These are phyloP conservation scores for Zymoseptoria pseudotritici DNA, from an alignment of 2,329 filamentous ascomycete species.

Conservation along the genomic window DNA sequence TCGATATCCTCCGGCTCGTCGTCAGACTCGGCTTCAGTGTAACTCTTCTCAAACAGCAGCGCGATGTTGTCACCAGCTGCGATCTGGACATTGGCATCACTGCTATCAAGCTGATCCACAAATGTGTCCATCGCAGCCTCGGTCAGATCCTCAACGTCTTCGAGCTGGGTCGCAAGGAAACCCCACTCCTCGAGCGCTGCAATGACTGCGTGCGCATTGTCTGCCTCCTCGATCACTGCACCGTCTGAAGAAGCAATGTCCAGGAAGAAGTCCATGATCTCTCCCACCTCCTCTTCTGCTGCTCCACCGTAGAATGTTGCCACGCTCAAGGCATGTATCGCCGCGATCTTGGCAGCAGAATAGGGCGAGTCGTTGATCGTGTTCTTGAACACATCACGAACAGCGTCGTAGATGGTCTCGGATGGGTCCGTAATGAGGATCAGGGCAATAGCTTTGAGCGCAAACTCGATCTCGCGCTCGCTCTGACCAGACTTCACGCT, in stretches of 20 bases:
- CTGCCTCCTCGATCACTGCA: conserved; percentile 60
- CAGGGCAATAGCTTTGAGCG: conserved; percentile 63
- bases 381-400: conserved; percentile 52
- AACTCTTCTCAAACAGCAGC: conserved; percentile 69
- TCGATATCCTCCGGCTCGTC: conserved; percentile 38
- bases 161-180: conserved; percentile 68
- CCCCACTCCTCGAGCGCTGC: conserved; percentile 74
- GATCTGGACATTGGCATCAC: conserved; percentile 64
- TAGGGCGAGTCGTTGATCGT: conserved; percentile 61
- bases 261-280: conserved; percentile 66
- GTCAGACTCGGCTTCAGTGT: conserved; percentile 51
- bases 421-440: conserved; percentile 61
- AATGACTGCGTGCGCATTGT: conserved; percentile 62
- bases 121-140: conserved; percentile 71
- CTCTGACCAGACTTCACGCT: conserved; percentile 63
- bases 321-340: conserved; percentile 67
- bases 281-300: conserved; percentile 56
- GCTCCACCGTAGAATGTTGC: conserved; percentile 70
- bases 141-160: conserved; percentile 64
- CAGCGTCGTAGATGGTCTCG: conserved; percentile 58
- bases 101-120: conserved; percentile 75
- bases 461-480: conserved; percentile 60
- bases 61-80: conserved; percentile 75
- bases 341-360: conserved; percentile 56
- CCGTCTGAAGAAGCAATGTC: conserved; percentile 78